Evolutionary conservation across 306 rosid species (phyloP).

Genomic region (Bauhinia variegata): DNA sequence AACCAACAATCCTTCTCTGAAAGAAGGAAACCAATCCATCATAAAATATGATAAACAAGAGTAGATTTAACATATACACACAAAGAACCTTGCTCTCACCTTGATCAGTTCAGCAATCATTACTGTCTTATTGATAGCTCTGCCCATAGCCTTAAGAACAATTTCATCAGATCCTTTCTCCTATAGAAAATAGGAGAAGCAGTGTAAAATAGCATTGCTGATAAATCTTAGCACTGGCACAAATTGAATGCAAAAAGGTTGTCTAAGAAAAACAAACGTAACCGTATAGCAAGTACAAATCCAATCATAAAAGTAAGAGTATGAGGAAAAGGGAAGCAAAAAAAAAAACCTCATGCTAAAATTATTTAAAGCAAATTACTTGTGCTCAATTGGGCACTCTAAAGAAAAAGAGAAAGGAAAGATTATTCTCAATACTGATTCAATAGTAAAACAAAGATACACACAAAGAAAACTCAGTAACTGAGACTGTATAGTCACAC

Average conservation of each 20-base stretch:
- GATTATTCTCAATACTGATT: not conserved
- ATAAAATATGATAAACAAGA: constrained; percentile 22
- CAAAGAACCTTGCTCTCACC: constrained; percentile 51
- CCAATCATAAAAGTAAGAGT: not conserved
- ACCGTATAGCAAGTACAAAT: not conserved
- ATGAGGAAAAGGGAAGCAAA: not conserved
- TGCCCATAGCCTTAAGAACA: constrained; percentile 89
- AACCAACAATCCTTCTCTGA: constrained; percentile 85
- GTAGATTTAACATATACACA: not conserved
- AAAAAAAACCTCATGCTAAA: too few species aligned
- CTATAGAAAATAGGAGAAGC: constrained; percentile 42
- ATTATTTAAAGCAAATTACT: too few species aligned
- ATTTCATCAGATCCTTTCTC: constrained; percentile 77
- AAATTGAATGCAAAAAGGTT: not conserved
- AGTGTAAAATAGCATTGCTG: not conserved
- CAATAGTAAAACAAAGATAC: not conserved
- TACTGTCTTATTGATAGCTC: constrained; percentile 89
- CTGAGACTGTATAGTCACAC: too few species aligned
- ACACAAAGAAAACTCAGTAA: too few species aligned
- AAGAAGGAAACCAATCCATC: constrained; percentile 31
- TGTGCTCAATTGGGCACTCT: too few species aligned
- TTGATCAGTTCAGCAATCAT: constrained; percentile 84
- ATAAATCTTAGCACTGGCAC: not conserved
- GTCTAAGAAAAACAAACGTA: not conserved
- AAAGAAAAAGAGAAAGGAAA: too few species aligned